Evolutionary conservation across 768 basidiomycete species (phyloP), one percentile per base, ranked within the genome.

Genomic region (Hericium erinaceus): DNA sequence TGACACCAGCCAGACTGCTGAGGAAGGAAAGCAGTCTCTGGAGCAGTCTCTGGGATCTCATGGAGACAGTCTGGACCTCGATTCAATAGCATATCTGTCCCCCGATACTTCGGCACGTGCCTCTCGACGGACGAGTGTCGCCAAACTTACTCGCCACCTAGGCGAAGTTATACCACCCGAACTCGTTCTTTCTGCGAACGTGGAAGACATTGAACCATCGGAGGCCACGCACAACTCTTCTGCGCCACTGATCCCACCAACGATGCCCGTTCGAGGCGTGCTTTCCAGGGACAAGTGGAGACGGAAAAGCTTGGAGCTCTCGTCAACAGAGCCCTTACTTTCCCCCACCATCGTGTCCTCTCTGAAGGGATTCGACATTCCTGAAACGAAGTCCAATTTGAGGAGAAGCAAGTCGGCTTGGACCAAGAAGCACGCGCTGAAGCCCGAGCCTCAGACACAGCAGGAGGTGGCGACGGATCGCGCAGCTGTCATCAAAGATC

Each of bases 161-260:
- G 73, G 74, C 49, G 72, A 74, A 60, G 66, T 71, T 52, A 69
- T 75, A 48, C 73, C 76, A 13, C 64, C 68, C 4, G 74, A 72
- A 44, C 64, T 76, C 54, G 56, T 71, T 26, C 58, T 46, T 46
- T 2, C 15, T 9, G n/a, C 44, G 7, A n/a, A 46, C 18, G 13
- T 44, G 15, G 41, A 44, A 7, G 44, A 46, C 7, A 16, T n/a
- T 11, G 15, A n/a, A 20, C n/a, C n/a, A 20, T 46, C 44, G 7
- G 44, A 46, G n/a, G 20, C n/a, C 44, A 46, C 44, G 16, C 44
- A 46, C 20, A 46, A 2, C n/a, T 46, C 44, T 18, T 18, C 13
- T 20, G 44, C 44, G 44, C 44, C 44, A 20, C 28, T 18, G 10
- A 18, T 38, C 15, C 57, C 13, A 13, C 11, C 26, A 26, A 51